Evolutionary conservation across 495 filamentous ascomycete species (phyloP).

Genomic region (Annulohypoxylon stygium): DNA sequence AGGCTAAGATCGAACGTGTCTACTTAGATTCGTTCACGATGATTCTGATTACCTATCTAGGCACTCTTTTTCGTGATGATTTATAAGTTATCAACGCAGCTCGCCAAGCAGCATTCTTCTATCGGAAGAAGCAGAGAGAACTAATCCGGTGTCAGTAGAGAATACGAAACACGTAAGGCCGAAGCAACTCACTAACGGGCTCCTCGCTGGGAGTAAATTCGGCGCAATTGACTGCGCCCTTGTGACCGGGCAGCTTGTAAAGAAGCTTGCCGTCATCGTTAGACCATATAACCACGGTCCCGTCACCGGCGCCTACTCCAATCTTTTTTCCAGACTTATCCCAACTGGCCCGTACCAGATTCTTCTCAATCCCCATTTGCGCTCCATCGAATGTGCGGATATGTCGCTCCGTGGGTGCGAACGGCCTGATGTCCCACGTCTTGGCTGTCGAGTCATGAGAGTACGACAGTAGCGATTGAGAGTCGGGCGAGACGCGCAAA

Average conservation of each 20-base stretch:
- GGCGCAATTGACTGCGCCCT: constrained; percentile 95
- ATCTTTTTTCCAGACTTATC: constrained; percentile 87
- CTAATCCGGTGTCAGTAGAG: constrained; percentile 57
- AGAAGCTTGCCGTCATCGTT: constrained; percentile 82
- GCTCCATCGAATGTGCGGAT: constrained; percentile 91
- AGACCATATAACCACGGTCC: constrained; percentile 92
- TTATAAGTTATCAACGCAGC: constrained; percentile 61
- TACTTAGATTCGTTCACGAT: background rate
- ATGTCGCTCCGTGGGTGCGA: constrained; percentile 87
- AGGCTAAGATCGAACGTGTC: background rate
- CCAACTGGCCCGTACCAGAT: constrained; percentile 93
- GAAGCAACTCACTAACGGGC: constrained; percentile 81
- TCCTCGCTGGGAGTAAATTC: constrained; percentile 86
- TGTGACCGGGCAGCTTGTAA: constrained; percentile 95
- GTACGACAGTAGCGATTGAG: constrained; percentile 89
- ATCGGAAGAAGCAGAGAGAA: constrained; percentile 89
- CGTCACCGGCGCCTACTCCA: constrained; percentile 89
- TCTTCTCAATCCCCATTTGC: constrained; percentile 88
- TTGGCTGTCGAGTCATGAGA: constrained; percentile 92
- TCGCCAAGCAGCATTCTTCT: constrained; percentile 83
- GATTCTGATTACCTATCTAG: background rate
- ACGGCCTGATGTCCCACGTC: constrained; percentile 97
- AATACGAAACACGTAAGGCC: background rate
- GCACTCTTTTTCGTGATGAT: background rate
- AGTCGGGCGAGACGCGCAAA: constrained; percentile 89